These are phyloP conservation scores for Pleurotus tuoliensis DNA, from an alignment of 768 basidiomycete genomes.

Conservation along the genomic window DNA sequence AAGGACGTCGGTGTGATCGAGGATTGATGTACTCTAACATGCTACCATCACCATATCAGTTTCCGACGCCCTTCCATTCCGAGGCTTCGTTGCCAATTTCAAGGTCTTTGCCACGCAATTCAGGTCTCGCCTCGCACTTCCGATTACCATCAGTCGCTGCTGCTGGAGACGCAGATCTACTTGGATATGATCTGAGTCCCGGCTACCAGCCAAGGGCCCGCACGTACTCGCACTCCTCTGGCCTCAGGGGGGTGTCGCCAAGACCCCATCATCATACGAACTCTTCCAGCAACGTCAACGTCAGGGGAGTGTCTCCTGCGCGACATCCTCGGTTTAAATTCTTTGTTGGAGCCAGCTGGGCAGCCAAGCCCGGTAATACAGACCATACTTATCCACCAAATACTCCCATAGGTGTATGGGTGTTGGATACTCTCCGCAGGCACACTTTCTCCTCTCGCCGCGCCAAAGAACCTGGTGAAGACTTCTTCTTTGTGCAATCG, in stretches of 20 bases:
- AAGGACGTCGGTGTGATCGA: too few species aligned
- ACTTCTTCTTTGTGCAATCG: constrained; percentile 61
- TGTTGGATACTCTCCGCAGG: constrained; percentile 50
- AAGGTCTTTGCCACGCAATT: background rate
- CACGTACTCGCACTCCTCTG: too few species aligned
- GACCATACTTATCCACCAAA: constrained; percentile 45
- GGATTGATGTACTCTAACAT: too few species aligned
- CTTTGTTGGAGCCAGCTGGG: constrained; percentile 76
- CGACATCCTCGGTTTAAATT: constrained; percentile 46
- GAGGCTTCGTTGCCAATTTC: constrained; percentile 1
- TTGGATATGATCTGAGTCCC: background rate
- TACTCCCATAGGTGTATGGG: constrained; percentile 62
- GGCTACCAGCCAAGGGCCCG: background rate
- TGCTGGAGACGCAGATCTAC: background rate
- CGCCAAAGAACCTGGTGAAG: constrained; percentile 42
- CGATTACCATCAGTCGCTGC: background rate
- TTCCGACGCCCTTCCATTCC: constrained; percentile 1
- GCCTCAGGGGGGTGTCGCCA: too few species aligned
- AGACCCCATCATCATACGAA: too few species aligned
- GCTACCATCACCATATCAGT: constrained; percentile 2
- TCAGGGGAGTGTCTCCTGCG: constrained; percentile 1
- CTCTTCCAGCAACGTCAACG: too few species aligned
- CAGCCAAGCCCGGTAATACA: constrained; percentile 59
- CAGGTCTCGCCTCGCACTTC: background rate
- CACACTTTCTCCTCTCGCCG: constrained; percentile 23